Conservation (phyloP, 345 rosid genomes). For the Arabis alpina region DNA sequence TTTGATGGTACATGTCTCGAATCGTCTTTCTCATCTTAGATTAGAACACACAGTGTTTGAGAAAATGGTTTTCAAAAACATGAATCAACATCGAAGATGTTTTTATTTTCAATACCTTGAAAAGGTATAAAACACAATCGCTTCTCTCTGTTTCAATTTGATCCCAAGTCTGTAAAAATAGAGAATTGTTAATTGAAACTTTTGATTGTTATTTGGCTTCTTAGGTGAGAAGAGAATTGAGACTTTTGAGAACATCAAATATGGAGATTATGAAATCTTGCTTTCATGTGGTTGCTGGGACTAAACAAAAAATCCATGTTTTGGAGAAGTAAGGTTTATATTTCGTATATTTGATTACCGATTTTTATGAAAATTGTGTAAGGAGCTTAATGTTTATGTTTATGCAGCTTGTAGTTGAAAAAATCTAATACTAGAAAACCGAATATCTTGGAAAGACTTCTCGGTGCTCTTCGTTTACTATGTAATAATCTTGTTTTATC, state of each 20-base stretch:
- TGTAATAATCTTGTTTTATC: no score
- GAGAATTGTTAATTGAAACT: background rate
- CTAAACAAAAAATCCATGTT: constrained; percentile 68
- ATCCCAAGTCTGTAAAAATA: background rate
- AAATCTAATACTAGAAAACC: constrained; percentile 58
- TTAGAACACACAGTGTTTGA: constrained; percentile 66
- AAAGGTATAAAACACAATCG: constrained; percentile 58
- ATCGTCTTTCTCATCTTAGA: constrained; percentile 57
- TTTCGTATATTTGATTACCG: constrained; percentile 9
- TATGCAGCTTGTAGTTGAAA: constrained; percentile 72
- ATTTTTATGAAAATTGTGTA: background rate
- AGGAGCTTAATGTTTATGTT: constrained; percentile 1
- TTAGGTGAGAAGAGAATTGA: constrained; percentile 89
- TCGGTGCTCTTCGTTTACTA: constrained; percentile 75
- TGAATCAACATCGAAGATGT: constrained; percentile 91
- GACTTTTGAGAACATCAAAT: constrained; percentile 69
- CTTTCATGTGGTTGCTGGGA: constrained; percentile 67
- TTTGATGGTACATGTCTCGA: no score
- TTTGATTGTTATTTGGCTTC: no score
- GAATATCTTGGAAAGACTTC: constrained; percentile 75
- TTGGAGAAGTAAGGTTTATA: constrained; percentile 67
- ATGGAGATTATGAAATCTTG: constrained; percentile 64
- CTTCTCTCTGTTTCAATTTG: background rate
- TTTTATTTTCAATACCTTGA: constrained; percentile 82
- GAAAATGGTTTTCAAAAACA: constrained; percentile 85